Evolutionary conservation across 2,329 filamentous ascomycete species (phyloP).

Genomic region (Pochonia chlamydosporia): DNA sequence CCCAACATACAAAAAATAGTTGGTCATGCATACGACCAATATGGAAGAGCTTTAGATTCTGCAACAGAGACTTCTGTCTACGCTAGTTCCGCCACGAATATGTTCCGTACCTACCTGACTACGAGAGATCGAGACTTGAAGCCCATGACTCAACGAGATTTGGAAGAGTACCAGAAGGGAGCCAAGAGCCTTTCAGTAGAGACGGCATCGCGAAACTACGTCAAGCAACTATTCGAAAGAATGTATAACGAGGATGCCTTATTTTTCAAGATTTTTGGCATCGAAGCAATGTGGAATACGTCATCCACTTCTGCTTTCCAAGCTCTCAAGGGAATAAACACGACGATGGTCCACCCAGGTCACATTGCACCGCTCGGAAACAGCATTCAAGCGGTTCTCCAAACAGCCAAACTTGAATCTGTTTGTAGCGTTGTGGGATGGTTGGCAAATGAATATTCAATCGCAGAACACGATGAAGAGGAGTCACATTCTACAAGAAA

Average conservation of each 20-base stretch:
- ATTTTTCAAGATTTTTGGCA: conserved; percentile 49
- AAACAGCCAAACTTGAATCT: conserved; percentile 39
- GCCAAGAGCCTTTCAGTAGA: conserved; percentile 43
- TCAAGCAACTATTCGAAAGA: conserved; percentile 56
- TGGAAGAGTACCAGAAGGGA: conserved; percentile 49
- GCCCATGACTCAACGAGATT: conserved; percentile 45
- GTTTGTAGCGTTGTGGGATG: conserved; percentile 52
- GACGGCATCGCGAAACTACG: conserved; percentile 50
- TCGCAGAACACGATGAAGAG: conserved; percentile 52
- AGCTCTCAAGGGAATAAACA: conserved; percentile 42
- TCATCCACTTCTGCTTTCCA: conserved; percentile 45
- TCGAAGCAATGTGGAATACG: conserved; percentile 48
- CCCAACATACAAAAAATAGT: conserved; percentile 50
- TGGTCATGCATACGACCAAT: conserved; percentile 44
- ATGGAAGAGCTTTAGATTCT: conserved; percentile 38
- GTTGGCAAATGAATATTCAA: conserved; percentile 52
- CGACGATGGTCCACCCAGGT: conserved; percentile 45
- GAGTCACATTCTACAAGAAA: conserved; percentile 47
- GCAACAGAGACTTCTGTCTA: conserved; percentile 46
- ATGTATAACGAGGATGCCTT: conserved; percentile 49
- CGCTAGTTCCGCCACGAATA: conserved; percentile 45
- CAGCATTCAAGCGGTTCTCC: conserved; percentile 42
- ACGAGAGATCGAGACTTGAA: conserved; percentile 49
- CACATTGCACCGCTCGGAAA: conserved; percentile 48
- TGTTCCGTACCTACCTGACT: conserved; percentile 48